A percentile compares a stretch with the other conserved stretches of the same genome.
These are phyloP conservation scores for Breviolum minutum DNA, from an alignment of 73 alveolate genomes.

Conservation along the genomic window DNA sequence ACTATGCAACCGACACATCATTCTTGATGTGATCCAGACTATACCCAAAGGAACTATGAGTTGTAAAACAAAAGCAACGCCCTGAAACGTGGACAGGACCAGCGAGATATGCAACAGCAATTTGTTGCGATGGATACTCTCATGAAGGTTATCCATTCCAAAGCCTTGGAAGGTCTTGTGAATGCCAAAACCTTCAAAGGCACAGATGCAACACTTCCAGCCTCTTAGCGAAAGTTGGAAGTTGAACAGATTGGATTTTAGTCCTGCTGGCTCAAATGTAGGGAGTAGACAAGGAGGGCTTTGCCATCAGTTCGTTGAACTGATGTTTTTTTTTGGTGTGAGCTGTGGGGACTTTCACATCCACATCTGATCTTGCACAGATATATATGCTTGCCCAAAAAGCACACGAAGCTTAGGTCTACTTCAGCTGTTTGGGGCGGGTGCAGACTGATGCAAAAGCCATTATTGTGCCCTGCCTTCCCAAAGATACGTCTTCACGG, in stretches of 20 bases:
- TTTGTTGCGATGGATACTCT: slow-evolving; percentile 61
- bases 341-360: no score
- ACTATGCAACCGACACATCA: no score
- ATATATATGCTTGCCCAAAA: background rate
- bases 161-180: slow-evolving; percentile 54
- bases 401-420: background rate
- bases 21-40: no score
- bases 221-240: background rate
- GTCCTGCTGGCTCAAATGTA: no score
- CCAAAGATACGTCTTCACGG: slow-evolving; percentile 17
- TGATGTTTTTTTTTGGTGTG: no score
- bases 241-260: no score
- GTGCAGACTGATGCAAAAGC: slow-evolving; percentile 64
- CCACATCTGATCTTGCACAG: no score
- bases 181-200: slow-evolving; percentile 72
- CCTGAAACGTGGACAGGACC: background rate
- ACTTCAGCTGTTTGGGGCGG: slow-evolving; percentile 66
- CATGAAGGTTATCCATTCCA: slow-evolving; percentile 26
- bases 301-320: no score
- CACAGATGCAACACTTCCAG: slow-evolving; percentile 47
- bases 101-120: slow-evolving; percentile 73
- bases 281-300: no score
- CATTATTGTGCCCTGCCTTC: slow-evolving; percentile 64
- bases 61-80: background rate
- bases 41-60: background rate